Conservation (phyloP, 352 stramenopile genomes). For the Aphanomyces euteiches region DNA sequence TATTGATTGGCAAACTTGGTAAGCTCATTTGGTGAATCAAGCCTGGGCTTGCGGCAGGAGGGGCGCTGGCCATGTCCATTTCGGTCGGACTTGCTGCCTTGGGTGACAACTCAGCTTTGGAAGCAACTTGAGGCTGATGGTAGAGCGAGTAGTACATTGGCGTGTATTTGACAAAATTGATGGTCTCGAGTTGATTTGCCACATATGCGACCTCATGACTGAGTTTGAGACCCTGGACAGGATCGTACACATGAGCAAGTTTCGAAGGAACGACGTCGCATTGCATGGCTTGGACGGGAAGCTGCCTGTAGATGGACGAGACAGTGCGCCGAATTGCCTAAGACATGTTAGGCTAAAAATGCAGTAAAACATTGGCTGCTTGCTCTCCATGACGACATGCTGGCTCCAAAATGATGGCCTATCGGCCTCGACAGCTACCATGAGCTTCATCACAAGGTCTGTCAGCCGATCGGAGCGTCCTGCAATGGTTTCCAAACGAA, state of each 20-base stretch:
- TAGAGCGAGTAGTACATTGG: conserved; percentile 14
- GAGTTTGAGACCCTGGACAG: conserved; percentile 58
- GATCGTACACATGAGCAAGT: conserved; percentile 67
- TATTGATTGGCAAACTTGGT: not conserved
- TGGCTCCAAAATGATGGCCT: conserved; percentile 6
- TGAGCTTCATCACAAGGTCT: not conserved
- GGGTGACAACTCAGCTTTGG: not conserved
- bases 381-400: conserved; percentile 9
- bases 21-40: not conserved
- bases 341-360: not conserved
- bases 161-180: not conserved
- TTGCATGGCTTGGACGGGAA: conserved; percentile 61
- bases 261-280: conserved; percentile 64
- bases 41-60: not conserved
- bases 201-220: conserved; percentile 53
- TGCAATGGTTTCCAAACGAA: not conserved
- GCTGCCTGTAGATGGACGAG: conserved; percentile 53
- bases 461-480: not conserved
- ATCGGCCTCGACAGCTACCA: not conserved
- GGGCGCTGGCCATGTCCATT: not conserved
- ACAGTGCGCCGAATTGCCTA: conserved; percentile 36
- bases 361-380: not conserved
- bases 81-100: not conserved
- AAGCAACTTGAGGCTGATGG: not conserved
- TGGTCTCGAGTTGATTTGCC: conserved; percentile 1